Base-by-base conservation (phyloP, 2,329 filamentous ascomycete species). In the Fusarium nygamai region DNA sequence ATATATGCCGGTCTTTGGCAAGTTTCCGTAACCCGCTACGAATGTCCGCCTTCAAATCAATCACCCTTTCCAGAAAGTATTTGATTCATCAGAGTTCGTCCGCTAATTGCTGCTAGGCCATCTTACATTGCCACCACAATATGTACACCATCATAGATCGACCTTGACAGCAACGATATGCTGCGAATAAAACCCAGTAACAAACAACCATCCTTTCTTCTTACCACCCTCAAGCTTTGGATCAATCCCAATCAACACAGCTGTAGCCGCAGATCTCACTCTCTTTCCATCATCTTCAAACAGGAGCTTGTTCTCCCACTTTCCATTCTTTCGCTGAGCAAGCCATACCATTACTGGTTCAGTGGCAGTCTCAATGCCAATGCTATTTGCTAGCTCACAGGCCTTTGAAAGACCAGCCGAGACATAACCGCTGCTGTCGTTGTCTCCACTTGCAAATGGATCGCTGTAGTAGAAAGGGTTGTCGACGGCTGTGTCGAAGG, bases 381-480 rank as follows among this genome's bases (percentile, higher is more conserved):
- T 75, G 6, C 76, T 78, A 1, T 75, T 73, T 3, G 67, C 22
- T 0, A 91, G 61, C 8, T 87, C 80, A 6, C 84, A 36, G 0
- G 73, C 83, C 17, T 82, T 82, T 0, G 83, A 78, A 1, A 91
- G 48, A 3, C 90, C 89, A 0, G 86, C 83, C 0, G 87, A 75
- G 2, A 92, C 78, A 57, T 87, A 88, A 0, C 89, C 89, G 62
- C 88, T 90, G 22, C 85, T 85, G 27, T 81, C 80, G 0, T 75
- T 80, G 1, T 72, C 69, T 5, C 44, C 12, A 1, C 81, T 82
- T 3, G 84, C 81, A 50, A 86, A 90, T 0, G 87, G 85, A 59
- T 92, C 90, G 0, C 78, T 64, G 74, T 89, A 92, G 78, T 87
- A 92, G 73, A 79, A 86, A 0, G 90, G 89, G 68, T 92, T 92